Evolutionary conservation across 225 moss, liverwort and hornwort species (phyloP).

Genomic region (Antitrichia curtipendula): DNA sequence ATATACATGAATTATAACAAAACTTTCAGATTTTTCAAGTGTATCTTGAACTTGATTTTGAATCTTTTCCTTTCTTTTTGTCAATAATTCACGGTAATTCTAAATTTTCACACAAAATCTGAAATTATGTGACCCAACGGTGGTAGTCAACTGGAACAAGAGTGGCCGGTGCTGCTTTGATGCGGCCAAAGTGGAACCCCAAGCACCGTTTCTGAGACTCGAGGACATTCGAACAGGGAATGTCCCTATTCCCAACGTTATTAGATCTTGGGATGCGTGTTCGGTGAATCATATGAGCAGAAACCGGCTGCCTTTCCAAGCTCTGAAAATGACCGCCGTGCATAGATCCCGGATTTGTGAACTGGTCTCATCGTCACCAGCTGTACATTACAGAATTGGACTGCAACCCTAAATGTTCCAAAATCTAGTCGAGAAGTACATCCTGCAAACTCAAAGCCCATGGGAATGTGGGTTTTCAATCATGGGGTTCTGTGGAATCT

Average conservation of each 20-base stretch:
- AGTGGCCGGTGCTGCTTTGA: neutral
- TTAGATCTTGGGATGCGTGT: neutral
- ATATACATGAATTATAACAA: no score
- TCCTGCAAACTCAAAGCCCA: neutral
- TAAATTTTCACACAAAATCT: neutral
- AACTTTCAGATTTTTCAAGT: neutral
- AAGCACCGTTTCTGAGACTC: neutral
- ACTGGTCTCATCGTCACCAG: neutral
- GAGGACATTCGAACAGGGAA: neutral
- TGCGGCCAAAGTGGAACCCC: neutral
- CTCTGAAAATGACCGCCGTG: neutral
- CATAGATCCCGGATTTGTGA: neutral
- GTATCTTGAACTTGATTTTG: neutral
- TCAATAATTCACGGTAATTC: no score
- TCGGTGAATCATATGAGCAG: neutral
- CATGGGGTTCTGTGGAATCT: neutral
- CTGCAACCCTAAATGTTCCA: no score
- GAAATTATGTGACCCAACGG: neutral
- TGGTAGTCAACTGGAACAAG: neutral
- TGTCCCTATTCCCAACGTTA: neutral
- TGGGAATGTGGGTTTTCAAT: neutral
- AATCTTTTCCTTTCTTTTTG: no score
- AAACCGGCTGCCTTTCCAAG: neutral
- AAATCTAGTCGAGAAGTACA: neutral
- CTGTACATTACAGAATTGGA: neutral